Percentiles rank a stretch among this genome's conserved stretches.
phyloP scores from a whole-genome alignment of 2,329 filamentous ascomycete genomes.

The Fusarium udum region DNA sequence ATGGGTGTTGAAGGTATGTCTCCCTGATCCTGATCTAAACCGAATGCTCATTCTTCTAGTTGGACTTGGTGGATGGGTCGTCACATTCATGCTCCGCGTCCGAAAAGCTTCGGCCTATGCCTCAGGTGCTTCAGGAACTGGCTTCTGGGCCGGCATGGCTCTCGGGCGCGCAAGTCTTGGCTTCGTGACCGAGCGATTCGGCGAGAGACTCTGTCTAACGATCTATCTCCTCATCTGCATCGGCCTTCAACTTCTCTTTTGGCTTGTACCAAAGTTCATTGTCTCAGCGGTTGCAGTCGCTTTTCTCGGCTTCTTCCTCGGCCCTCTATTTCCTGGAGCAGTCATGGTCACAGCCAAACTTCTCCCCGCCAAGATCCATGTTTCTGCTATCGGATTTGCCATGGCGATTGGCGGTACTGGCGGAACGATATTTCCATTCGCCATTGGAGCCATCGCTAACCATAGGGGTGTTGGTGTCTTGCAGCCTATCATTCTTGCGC shows the following conservation, averaged over 20 bases:
- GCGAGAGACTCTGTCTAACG: conserved; percentile 69
- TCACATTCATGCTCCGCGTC: conserved; percentile 80
- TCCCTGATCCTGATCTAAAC: fast-evolving
- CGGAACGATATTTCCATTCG: conserved; percentile 69
- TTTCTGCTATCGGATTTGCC: conserved; percentile 77
- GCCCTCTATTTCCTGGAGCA: conserved; percentile 76
- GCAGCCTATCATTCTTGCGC: conserved; percentile 59
- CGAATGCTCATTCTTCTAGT: conserved; percentile 47
- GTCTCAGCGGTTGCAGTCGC: conserved; percentile 69
- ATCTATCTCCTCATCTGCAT: conserved; percentile 70
- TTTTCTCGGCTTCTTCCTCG: conserved; percentile 78
- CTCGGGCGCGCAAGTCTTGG: conserved; percentile 72
- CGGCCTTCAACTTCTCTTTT: conserved; percentile 68
- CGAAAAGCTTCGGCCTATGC: conserved; percentile 71
- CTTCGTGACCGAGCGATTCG: conserved; percentile 74
- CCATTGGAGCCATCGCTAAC: conserved; percentile 69
- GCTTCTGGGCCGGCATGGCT: conserved; percentile 83
- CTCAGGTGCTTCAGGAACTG: conserved; percentile 76
- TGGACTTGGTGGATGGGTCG: conserved; percentile 80
- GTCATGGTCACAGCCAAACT: conserved; percentile 77
- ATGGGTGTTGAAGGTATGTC: conserved; percentile 71
- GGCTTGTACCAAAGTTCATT: conserved; percentile 68
- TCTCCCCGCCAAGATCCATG: conserved; percentile 74
- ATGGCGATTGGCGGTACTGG: conserved; percentile 77
- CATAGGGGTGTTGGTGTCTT: conserved; percentile 58